Percentiles rank a stretch among this genome's conserved stretches.
Evolutionary conservation across 2,329 filamentous ascomycete species (phyloP).

Genomic region (Penicillium concentricum): DNA sequence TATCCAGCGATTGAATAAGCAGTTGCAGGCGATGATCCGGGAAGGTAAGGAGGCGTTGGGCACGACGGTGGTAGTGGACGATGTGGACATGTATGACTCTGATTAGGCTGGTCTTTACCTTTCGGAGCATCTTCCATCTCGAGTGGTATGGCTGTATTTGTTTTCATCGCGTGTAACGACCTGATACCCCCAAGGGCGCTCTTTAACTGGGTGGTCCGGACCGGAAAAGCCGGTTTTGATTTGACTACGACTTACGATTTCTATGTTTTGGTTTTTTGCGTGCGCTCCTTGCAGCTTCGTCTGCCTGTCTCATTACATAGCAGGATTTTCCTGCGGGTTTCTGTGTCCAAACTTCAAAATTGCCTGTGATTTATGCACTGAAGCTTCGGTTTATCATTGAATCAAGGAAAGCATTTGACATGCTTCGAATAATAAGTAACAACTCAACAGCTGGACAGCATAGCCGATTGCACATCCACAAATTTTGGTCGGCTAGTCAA

Average conservation of each 20-base stretch:
- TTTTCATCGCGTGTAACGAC: slow-evolving; percentile 18
- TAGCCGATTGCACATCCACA: background rate
- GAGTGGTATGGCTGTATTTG: background rate
- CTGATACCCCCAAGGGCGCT: slow-evolving; percentile 23
- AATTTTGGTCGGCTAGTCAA: background rate
- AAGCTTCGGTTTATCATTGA: background rate
- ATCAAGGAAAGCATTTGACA: background rate
- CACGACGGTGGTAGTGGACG: slow-evolving; percentile 66
- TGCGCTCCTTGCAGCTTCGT: background rate
- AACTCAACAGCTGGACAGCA: background rate
- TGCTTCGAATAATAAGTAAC: slow-evolving; percentile 2
- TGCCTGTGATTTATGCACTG: background rate
- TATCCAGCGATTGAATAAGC: slow-evolving; percentile 74
- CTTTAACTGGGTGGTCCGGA: slow-evolving; percentile 7
- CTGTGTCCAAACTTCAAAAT: background rate
- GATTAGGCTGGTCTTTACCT: slow-evolving; percentile 14
- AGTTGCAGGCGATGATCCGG: slow-evolving; percentile 80
- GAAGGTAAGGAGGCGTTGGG: slow-evolving; percentile 85
- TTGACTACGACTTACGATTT: slow-evolving; percentile 23
- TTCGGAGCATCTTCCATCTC: background rate
- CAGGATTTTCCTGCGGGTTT: background rate
- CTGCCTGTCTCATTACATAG: background rate
- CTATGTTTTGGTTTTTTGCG: slow-evolving; percentile 9
- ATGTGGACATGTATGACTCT: slow-evolving; percentile 41
- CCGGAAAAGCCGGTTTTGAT: slow-evolving; percentile 9